Evolutionary conservation across 129 eudicot genomes (phyloP), one percentile per base, ranked within the genome.

Genomic region (Smallanthus sonchifolius): DNA sequence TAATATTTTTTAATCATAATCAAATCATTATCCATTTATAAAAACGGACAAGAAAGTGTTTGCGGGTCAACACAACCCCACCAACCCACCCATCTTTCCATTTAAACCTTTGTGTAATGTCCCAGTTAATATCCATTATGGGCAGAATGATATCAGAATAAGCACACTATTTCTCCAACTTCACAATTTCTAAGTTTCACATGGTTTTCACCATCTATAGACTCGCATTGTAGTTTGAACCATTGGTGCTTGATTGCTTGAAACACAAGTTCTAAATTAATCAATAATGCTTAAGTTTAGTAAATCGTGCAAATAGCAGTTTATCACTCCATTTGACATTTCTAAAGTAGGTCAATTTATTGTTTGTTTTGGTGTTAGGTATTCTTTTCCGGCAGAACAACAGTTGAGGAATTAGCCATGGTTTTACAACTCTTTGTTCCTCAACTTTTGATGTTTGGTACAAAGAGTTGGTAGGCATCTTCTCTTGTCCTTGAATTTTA

Each of bases 361-460:
- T 13, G 30, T 65, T 78, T 70, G 13, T 35, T 61, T 69, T 79
- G 72, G 52, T 75, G 64, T 59, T 65, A 90, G 92, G 91, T 79
- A 51, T 75, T 81, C 40, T 43, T 88, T 69, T 74, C 90, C 34
- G 48, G 80, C 73, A 76, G 81, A 86, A 60, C 81, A 39, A 66
- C 81, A 47, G 15, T 16, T 16, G 86, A 62, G 71, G 90, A 79
- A 45, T 78, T 72, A 69, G 44, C 80, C 84, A 81, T 72, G 82
- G 85, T 69, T 91, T 91, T 78, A 84, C 97, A 10, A 88, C 88
- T 35, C 86, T 91, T 52, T 85, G 95, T 76, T 75, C 92, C 75
- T 73, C 92, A 73, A 91, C 97, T 57, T 86, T 88, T 75, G 36
- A 30, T 17, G 88, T 88, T 69, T 91, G 97, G 97, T 91, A 88